Conservation (phyloP, 1,284 basidiomycete genomes). For the Serendipita sp. region DNA sequence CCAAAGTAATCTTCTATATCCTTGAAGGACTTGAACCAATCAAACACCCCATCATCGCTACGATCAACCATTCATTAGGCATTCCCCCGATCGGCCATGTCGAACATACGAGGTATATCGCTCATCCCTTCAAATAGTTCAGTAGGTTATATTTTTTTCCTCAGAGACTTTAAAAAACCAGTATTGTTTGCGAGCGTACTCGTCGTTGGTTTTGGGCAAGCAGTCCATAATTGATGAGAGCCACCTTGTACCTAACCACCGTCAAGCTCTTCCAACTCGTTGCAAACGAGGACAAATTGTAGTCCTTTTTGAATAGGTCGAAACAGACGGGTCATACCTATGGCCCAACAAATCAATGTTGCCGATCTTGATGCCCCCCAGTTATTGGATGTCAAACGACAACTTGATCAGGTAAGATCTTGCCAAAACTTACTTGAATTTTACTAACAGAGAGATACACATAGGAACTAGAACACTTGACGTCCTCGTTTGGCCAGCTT, state of each 20-base stretch:
- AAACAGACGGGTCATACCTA: constrained; percentile 2
- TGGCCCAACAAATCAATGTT: constrained; percentile 58
- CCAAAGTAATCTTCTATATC: constrained; percentile 49
- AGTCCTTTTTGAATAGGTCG: not conserved
- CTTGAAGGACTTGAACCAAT: constrained; percentile 73
- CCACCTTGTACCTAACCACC: not conserved
- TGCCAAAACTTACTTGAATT: not conserved
- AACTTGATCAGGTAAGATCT: constrained; percentile 67
- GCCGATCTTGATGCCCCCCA: constrained; percentile 70
- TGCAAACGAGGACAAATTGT: not conserved
- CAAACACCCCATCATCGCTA: constrained; percentile 62
- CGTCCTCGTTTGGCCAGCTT: constrained; percentile 83
- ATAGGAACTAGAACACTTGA: constrained; percentile 85
- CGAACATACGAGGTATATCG: constrained; percentile 48
- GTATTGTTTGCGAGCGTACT: constrained; percentile 61
- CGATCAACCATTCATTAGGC: not conserved
- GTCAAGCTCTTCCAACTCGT: not conserved
- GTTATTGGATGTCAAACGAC: constrained; percentile 71
- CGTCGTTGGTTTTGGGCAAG: constrained; percentile 54
- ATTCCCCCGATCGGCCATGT: constrained; percentile 15
- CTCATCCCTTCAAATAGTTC: constrained; percentile 36
- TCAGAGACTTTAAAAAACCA: constrained; percentile 32
- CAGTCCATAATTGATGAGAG: constrained; percentile 19
- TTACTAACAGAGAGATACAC: constrained; percentile 5
- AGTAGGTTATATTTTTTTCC: constrained; percentile 7